Conservation (phyloP, 2,329 filamentous ascomycete genomes). For the Gliomastix tumulicola region DNA sequence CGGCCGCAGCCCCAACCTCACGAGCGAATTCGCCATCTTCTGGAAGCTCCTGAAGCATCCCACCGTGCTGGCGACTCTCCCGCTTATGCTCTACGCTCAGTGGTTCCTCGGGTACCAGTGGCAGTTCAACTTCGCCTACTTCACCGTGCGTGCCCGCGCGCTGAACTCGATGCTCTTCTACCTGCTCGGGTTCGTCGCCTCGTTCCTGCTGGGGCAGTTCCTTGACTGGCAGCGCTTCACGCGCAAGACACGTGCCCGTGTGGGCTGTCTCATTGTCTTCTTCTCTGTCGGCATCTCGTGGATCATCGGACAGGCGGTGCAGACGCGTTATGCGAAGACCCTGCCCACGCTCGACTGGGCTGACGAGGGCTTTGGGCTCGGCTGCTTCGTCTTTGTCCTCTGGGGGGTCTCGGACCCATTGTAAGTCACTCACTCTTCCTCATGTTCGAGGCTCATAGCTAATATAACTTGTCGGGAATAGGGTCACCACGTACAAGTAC, state of each 20-base stretch:
- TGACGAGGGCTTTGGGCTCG: conserved; percentile 12
- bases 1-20: conserved; percentile 4
- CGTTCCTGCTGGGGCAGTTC: conserved; percentile 14
- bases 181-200: conserved; percentile 14
- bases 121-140: conserved; percentile 12
- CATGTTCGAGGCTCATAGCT: no score
- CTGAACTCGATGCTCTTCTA: conserved; percentile 13
- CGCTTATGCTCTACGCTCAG: conserved; percentile 1
- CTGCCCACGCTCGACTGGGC: conserved; percentile 18
- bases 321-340: conserved; percentile 14
- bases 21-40: conserved; percentile 6
- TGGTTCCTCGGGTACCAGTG: conserved; percentile 9
- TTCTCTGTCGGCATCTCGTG: conserved; percentile 16
- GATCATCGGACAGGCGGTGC: conserved; percentile 18
- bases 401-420: conserved; percentile 1
- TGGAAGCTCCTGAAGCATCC: conserved; percentile 4
- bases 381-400: conserved; percentile 1
- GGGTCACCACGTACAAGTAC: conserved; percentile 1
- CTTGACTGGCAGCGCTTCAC: conserved; percentile 13
- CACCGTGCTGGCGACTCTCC: conserved; percentile 2
- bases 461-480: no score
- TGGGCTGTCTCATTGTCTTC: conserved; percentile 14
- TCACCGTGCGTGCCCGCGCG: conserved; percentile 10
- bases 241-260: conserved; percentile 10
- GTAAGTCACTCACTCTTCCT: no score